phyloP scores from a whole-genome alignment of 208 protist genomes.

The Leishmania tarentolae region DNA sequence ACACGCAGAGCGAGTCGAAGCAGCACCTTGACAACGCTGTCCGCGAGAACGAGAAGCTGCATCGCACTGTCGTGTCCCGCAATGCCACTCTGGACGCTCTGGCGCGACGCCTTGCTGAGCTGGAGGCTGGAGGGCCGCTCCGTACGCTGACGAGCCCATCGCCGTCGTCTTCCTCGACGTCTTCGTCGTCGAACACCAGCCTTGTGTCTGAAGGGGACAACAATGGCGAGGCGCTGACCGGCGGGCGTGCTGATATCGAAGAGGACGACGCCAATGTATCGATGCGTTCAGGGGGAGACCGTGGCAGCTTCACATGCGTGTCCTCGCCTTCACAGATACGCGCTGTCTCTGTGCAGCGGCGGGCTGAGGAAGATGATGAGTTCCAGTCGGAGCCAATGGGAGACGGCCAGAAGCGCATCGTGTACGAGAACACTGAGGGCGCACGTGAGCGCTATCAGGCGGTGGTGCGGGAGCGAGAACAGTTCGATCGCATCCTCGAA shows the following conservation, averaged over 20 bases:
- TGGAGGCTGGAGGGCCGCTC: conserved; percentile 44
- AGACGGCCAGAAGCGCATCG: conserved; percentile 28
- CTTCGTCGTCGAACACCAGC: conserved; percentile 19
- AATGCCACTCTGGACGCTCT: conserved; percentile 55
- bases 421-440: conserved; percentile 59
- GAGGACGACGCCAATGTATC: neutral
- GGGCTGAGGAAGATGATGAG: conserved; percentile 8
- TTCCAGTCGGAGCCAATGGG: conserved; percentile 3
- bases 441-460: conserved; percentile 56
- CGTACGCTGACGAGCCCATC: neutral
- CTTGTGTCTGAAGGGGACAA: conserved; percentile 3
- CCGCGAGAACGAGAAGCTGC: conserved; percentile 40
- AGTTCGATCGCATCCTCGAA: conserved; percentile 51
- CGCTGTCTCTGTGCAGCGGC: neutral
- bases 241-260: conserved; percentile 1
- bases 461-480: conserved; percentile 52
- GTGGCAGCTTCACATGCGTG: neutral
- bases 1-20: conserved; percentile 31
- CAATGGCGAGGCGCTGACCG: neutral
- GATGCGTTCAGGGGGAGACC: neutral
- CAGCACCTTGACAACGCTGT: conserved; percentile 45
- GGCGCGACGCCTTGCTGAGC: conserved; percentile 46
- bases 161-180: conserved; percentile 11
- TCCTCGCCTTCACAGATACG: conserved; percentile 9
- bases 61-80: conserved; percentile 34